Evolutionary conservation across 2,329 filamentous ascomycete genomes (phyloP).

Genomic region (Sordariomycetes sp.): DNA sequence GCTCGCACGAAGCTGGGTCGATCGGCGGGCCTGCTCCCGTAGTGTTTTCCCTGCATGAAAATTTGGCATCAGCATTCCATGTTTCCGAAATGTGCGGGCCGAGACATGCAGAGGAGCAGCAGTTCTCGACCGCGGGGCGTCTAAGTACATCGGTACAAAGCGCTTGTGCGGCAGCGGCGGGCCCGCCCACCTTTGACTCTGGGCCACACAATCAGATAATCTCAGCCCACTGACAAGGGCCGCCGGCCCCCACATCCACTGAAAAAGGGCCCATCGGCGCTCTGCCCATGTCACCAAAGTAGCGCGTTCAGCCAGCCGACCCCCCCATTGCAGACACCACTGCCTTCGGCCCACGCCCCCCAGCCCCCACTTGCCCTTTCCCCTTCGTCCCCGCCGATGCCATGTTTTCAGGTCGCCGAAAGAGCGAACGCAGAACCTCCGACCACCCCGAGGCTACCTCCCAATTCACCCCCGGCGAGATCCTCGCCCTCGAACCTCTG

Average conservation of each 20-base stretch:
- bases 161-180: neutral
- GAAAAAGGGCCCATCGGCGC: neutral
- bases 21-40: no score
- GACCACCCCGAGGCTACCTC: neutral
- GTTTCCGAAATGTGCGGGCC: no score
- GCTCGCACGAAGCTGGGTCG: no score
- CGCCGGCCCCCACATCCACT: neutral
- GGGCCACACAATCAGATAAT: slow-evolving; percentile 2
- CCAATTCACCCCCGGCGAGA: neutral
- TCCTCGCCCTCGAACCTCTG: neutral
- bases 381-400: neutral
- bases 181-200: neutral
- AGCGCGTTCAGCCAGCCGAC: neutral
- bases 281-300: neutral
- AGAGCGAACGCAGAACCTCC: slow-evolving; percentile 1
- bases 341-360: slow-evolving; percentile 1
- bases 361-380: neutral
- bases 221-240: neutral
- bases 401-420: slow-evolving; percentile 2
- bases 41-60: no score
- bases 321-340: neutral
- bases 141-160: neutral
- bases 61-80: no score
- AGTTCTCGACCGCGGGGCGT: neutral
- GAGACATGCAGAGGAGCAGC: no score